Conservation (phyloP, 2,329 filamentous ascomycete genomes). For the Tothia fuscella region DNA sequence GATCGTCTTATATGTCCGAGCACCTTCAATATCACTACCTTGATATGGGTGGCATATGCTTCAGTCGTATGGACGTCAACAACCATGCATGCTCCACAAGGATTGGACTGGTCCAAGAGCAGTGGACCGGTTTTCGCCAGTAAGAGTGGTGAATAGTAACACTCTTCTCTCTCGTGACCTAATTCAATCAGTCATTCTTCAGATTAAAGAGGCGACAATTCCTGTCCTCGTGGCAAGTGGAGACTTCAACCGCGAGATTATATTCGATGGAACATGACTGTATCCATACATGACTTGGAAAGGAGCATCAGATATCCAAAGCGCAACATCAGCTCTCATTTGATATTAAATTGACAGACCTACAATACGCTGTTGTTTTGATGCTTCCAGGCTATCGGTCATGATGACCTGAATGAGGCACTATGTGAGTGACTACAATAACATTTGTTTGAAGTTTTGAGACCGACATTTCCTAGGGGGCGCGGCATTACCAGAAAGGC, state of each 20-base stretch:
- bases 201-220: conserved; percentile 12
- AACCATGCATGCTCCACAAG: conserved; percentile 47
- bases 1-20: conserved; percentile 15
- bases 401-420: conserved; percentile 9
- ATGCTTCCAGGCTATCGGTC: conserved; percentile 6
- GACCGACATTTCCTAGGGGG: no score
- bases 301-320: conserved; percentile 13
- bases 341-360: conserved; percentile 12
- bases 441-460: no score
- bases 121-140: conserved; percentile 11
- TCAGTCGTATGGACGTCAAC: conserved; percentile 60
- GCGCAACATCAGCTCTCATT: conserved; percentile 10
- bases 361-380: conserved; percentile 13
- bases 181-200: conserved; percentile 14
- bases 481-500: conserved; percentile 9
- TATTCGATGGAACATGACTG: conserved; percentile 10
- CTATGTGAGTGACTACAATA: no score
- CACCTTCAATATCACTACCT: conserved; percentile 14
- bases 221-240: conserved; percentile 12
- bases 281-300: conserved; percentile 16
- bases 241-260: conserved; percentile 11
- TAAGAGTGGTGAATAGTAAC: conserved; percentile 13
- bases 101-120: conserved; percentile 14
- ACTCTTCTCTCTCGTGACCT: conserved; percentile 12
- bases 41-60: conserved; percentile 42